phyloP scores from a whole-genome alignment of 176 grass and related monocot species.

The Elymus sibiricus region DNA sequence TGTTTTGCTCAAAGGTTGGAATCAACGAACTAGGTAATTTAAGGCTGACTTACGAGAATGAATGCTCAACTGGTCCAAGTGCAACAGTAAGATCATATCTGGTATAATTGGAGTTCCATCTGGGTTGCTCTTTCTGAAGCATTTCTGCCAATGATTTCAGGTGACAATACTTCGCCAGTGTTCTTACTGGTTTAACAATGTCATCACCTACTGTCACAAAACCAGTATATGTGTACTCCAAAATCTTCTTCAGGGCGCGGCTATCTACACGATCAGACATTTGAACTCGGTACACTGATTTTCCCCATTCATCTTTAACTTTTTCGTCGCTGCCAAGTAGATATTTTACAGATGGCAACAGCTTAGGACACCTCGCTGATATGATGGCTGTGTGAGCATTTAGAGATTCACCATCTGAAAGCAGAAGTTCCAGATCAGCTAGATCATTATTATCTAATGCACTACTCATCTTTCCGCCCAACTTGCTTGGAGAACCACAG shows the following conservation, averaged over 20 bases:
- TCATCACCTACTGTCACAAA: slow-evolving; percentile 39
- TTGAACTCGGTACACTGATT: slow-evolving; percentile 36
- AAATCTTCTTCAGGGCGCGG: slow-evolving; percentile 54
- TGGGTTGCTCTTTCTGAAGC: slow-evolving; percentile 70
- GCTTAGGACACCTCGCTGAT: slow-evolving; percentile 63
- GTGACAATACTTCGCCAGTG: slow-evolving; percentile 64
- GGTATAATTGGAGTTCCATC: slow-evolving; percentile 43
- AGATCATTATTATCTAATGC: slow-evolving; percentile 50
- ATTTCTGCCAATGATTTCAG: slow-evolving; percentile 62
- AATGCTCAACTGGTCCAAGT: slow-evolving; percentile 38
- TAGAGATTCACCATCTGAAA: slow-evolving; percentile 52
- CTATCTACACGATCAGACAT: slow-evolving; percentile 80
- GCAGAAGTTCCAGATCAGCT: slow-evolving; percentile 56
- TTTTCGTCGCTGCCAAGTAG: slow-evolving; percentile 16
- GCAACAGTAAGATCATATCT: slow-evolving; percentile 46
- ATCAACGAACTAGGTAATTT: background rate
- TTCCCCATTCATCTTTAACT: slow-evolving; percentile 8
- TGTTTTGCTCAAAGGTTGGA: background rate
- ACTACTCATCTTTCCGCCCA: slow-evolving; percentile 58
- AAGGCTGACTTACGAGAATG: slow-evolving; percentile 60
- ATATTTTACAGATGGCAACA: slow-evolving; percentile 58
- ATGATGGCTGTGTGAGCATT: slow-evolving; percentile 61
- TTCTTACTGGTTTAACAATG: slow-evolving; percentile 51
- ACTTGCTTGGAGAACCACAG: slow-evolving; percentile 57
- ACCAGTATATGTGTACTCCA: slow-evolving; percentile 79